Base-by-base conservation (phyloP, 148 eudicot genomes). In the Diospyros kaki region DNA sequence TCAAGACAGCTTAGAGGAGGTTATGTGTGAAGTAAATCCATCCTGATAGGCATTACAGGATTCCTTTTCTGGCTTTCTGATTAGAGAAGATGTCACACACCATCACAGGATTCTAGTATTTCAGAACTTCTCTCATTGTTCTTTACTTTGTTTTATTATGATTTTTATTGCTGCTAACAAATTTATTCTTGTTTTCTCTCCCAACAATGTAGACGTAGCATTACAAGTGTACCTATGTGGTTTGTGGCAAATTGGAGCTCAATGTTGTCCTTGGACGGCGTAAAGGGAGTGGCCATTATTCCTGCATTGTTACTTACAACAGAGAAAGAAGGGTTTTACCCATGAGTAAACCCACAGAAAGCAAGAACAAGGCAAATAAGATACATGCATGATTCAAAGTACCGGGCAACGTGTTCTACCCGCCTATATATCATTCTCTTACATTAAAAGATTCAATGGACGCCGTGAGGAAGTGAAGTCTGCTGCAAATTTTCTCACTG, bases 171-270 rank as follows among this genome's bases (percentile, higher is more conserved):
- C 28, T 28, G 28, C 28, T 28, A 28, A 28, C 28, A 28, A 28
- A 28, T 28, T 28, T 28, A 0, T 28, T 28, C 28, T 44, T 40
- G 4, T 50, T 28, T 68, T 5, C 38, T 6, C 14, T 15, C 41
- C 2, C 2, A 60, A 17, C 40, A 17, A 60, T 6, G 12, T 54
- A 53, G 44, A 28, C 17, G 14, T 64, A 64, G 68, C 4, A 64
- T 2, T 41, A 42, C 15, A 17, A 55, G 8, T 60, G 40, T 61
- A 89, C 97, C 98, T 54, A 90, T 12, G 73, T 94, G 93, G 76
- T 94, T 94, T 67, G 90, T 90, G 6, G 97, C 98, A 74, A 94
- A 94, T 81, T 94, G 98, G 72, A 91, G 81, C 81, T 94, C 98
- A 66, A 94, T 84, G 55, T 86, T 85, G 83, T 94, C 98, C 60